Evolutionary conservation across 2,329 filamentous ascomycete genomes (phyloP).

Genomic region (Dryadomyces sulphureus): DNA sequence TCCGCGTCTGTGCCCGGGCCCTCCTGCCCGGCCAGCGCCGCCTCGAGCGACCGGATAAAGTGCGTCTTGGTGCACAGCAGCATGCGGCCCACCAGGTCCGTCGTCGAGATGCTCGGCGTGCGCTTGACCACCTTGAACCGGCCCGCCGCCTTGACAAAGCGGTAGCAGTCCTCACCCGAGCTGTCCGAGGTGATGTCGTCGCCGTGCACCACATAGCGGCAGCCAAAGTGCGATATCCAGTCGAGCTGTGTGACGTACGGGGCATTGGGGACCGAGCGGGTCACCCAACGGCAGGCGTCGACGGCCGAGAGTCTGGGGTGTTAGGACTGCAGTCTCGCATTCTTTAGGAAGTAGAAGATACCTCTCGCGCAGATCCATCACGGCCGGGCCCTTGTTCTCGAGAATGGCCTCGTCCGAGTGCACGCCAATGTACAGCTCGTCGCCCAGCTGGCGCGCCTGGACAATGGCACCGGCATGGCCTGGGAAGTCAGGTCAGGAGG

Average conservation of each 20-base stretch:
- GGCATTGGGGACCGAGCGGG: slow-evolving; percentile 65
- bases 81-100: slow-evolving; percentile 96
- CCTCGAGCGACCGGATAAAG: slow-evolving; percentile 71
- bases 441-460: slow-evolving; percentile 82
- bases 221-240: slow-evolving; percentile 93
- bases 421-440: slow-evolving; percentile 78
- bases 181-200: slow-evolving; percentile 48
- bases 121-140: slow-evolving; percentile 95
- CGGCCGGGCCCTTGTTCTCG: slow-evolving; percentile 93
- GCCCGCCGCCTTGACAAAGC: slow-evolving; percentile 86
- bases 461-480: slow-evolving; percentile 95
- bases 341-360: too few species aligned
- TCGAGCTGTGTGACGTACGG: slow-evolving; percentile 89
- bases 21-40: slow-evolving; percentile 53
- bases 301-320: slow-evolving; percentile 63
- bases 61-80: slow-evolving; percentile 87
- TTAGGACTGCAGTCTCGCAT: too few species aligned
- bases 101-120: slow-evolving; percentile 92
- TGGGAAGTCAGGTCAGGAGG: slow-evolving; percentile 19
- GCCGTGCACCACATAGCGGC: slow-evolving; percentile 51
- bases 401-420: slow-evolving; percentile 93
- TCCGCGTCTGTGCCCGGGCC: slow-evolving; percentile 56
- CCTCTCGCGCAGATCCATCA: slow-evolving; percentile 90
- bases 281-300: slow-evolving; percentile 91
- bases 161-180: slow-evolving; percentile 89